These are phyloP conservation scores for Cyberlindnera nakhonratchasimensis DNA, from an alignment of 805 yeast species.

Conservation along the genomic window DNA sequence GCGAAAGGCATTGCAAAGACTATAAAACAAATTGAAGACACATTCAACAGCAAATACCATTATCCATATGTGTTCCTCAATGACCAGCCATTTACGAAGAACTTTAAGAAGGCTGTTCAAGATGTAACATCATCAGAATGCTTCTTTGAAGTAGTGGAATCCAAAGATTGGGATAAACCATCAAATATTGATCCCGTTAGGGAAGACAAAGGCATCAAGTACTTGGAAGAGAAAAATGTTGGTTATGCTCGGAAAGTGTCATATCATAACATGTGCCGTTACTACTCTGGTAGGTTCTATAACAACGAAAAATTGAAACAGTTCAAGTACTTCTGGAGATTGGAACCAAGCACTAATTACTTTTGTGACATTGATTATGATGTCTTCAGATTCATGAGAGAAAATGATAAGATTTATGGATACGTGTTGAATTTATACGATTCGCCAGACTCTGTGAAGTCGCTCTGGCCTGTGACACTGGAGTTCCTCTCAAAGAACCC, in stretches of 20 bases:
- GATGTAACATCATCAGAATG: slow-evolving; percentile 39
- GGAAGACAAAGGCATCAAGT: slow-evolving; percentile 39
- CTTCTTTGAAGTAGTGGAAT: slow-evolving; percentile 43
- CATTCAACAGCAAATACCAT: slow-evolving; percentile 64
- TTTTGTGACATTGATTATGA: slow-evolving; percentile 72
- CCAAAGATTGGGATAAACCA: slow-evolving; percentile 60
- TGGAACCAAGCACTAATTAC: slow-evolving; percentile 71
- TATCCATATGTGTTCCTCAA: slow-evolving; percentile 83
- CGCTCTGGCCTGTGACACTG: slow-evolving; percentile 69
- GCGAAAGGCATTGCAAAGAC: slow-evolving; percentile 45
- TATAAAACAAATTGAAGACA: slow-evolving; percentile 56
- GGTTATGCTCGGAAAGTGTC: slow-evolving; percentile 60
- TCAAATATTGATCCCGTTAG: slow-evolving; percentile 44
- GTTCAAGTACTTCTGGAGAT: slow-evolving; percentile 73
- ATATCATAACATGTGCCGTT: slow-evolving; percentile 84
- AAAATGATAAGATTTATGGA: slow-evolving; percentile 67
- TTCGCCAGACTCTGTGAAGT: slow-evolving; percentile 55
- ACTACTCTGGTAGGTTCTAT: slow-evolving; percentile 62
- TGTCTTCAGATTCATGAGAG: slow-evolving; percentile 69
- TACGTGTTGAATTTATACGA: slow-evolving; percentile 69
- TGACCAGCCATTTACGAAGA: slow-evolving; percentile 59
- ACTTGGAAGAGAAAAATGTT: slow-evolving; percentile 40
- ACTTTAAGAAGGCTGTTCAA: slow-evolving; percentile 47
- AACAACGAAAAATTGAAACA: slow-evolving; percentile 59
- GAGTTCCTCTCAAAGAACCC: slow-evolving; percentile 55